phyloP scores from a whole-genome alignment of 148 eudicot genomes.

The Nepenthes gracilis region DNA sequence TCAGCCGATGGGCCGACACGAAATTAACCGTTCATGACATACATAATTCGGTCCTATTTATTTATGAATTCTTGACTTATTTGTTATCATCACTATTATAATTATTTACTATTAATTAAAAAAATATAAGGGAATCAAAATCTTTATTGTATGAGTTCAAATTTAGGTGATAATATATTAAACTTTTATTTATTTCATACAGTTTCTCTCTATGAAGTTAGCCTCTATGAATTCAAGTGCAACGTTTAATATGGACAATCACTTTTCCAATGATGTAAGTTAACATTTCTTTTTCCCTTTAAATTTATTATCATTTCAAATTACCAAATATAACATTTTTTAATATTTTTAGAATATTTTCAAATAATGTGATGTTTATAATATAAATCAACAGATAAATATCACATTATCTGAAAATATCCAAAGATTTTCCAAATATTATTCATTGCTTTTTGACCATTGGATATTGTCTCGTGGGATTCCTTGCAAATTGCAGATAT shows the following conservation, averaged over 20 bases:
- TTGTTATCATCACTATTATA: no score
- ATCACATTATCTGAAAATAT: no score
- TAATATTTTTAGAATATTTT: no score
- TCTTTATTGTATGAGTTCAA: not conserved
- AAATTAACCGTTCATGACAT: no score
- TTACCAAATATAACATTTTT: no score
- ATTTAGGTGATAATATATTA: not conserved
- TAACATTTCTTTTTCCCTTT: not conserved
- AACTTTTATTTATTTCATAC: constrained; percentile 1
- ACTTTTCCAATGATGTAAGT: constrained; percentile 58
- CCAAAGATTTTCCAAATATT: not conserved
- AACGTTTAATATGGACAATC: constrained; percentile 32
- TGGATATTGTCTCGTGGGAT: no score
- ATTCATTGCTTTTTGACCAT: not conserved
- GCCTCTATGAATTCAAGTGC: constrained; percentile 54
- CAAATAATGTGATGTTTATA: no score
- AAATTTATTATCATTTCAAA: not conserved
- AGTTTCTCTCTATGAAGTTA: constrained; percentile 89
- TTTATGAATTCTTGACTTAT: no score
- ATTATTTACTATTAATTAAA: not conserved
- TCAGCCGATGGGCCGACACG: no score
- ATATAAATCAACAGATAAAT: no score
- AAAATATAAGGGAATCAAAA: not conserved
- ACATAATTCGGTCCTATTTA: no score
- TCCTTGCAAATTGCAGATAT: constrained; percentile 25